Percentiles rank a stretch among this genome's conserved stretches.
Conservation (phyloP, 352 stramenopile genomes). For the Globisporangium radiosum region DNA sequence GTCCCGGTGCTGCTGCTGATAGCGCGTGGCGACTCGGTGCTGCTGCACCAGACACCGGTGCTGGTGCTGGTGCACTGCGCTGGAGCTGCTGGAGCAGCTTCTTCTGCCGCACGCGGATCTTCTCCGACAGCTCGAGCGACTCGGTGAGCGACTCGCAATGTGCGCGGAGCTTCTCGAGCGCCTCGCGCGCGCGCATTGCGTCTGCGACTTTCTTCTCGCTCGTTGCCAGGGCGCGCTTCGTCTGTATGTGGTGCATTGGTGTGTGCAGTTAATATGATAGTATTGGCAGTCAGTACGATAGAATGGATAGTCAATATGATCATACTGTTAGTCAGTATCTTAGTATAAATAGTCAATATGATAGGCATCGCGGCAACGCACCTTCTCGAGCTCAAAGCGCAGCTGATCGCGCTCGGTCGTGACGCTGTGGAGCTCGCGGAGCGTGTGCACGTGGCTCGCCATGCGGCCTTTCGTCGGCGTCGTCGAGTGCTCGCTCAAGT, state of each 20-base stretch:
- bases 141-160: slow-evolving; percentile 76
- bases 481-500: slow-evolving; percentile 17
- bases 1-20: not conserved
- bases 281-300: too few species aligned
- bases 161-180: slow-evolving; percentile 61
- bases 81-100: slow-evolving; percentile 64
- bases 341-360: not conserved
- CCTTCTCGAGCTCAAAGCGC: slow-evolving; percentile 65
- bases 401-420: slow-evolving; percentile 73
- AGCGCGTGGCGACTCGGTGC: not conserved
- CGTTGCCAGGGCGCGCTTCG: slow-evolving; percentile 28
- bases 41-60: not conserved
- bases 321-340: not conserved
- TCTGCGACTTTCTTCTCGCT: slow-evolving; percentile 49
- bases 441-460: slow-evolving; percentile 17
- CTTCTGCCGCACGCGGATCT: slow-evolving; percentile 71
- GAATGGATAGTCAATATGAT: not conserved
- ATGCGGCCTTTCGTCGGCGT: slow-evolving; percentile 11
- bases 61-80: slow-evolving; percentile 4
- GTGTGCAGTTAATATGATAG: too few species aligned
- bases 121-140: slow-evolving; percentile 75
- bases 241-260: slow-evolving; percentile 10
- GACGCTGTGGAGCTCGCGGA: slow-evolving; percentile 57
- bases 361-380: slow-evolving; percentile 2
- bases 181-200: slow-evolving; percentile 36